Evolutionary conservation across 768 basidiomycete species (phyloP).

Genomic region (Calocybe cyanea): DNA sequence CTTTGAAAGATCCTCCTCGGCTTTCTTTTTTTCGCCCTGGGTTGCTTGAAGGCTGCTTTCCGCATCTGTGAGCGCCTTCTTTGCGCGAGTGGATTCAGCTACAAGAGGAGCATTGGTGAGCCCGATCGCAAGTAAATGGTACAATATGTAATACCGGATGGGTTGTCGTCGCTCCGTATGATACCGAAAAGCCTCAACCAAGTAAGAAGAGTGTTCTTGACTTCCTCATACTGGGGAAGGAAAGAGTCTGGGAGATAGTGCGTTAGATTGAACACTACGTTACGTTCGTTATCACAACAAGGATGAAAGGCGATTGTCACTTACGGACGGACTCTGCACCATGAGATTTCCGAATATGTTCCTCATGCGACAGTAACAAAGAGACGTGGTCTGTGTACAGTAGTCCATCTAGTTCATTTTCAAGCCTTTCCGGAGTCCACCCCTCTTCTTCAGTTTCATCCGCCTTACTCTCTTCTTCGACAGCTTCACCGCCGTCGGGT

Average conservation of each 20-base stretch:
- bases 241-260: slow-evolving; percentile 85
- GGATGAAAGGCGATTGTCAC: slow-evolving; percentile 21
- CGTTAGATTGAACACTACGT: slow-evolving; percentile 70
- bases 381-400: slow-evolving; percentile 67
- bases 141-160: slow-evolving; percentile 23
- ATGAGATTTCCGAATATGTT: slow-evolving; percentile 48
- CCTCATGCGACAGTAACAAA: slow-evolving; percentile 75
- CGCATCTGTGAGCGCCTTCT: slow-evolving; percentile 57
- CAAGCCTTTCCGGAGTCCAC: slow-evolving; percentile 59
- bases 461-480: slow-evolving; percentile 31
- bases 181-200: slow-evolving; percentile 67
- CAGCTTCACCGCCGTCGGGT: too few species aligned
- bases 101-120: background rate
- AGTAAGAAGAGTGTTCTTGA: slow-evolving; percentile 57
- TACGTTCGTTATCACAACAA: slow-evolving; percentile 1
- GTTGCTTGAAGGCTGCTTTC: slow-evolving; percentile 54
- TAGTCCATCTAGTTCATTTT: slow-evolving; percentile 52
- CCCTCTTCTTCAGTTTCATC: slow-evolving; percentile 54
- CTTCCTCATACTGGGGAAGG: slow-evolving; percentile 66
- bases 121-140: background rate
- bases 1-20: slow-evolving; percentile 55
- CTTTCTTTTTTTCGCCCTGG: slow-evolving; percentile 49
- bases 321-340: slow-evolving; percentile 50
- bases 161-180: slow-evolving; percentile 35
- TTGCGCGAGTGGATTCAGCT: slow-evolving; percentile 59